Percentiles rank a stretch among this genome's conserved stretches.
phyloP scores from a whole-genome alignment of 306 rosid genomes.

The Acacia confusa region DNA sequence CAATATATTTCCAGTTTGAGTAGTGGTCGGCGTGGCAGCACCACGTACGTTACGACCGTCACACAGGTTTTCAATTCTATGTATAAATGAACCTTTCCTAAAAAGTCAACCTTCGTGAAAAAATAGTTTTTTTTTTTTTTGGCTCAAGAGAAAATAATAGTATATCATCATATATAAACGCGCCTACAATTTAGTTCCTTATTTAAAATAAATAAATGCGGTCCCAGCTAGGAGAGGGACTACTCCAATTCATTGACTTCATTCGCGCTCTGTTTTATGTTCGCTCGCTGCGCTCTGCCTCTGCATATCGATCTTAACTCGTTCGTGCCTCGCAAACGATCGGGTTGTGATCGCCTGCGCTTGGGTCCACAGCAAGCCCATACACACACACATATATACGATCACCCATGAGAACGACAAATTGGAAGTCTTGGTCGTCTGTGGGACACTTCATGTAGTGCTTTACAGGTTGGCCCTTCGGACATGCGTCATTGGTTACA shows the following conservation, averaged over 20 bases:
- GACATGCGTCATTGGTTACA: neutral
- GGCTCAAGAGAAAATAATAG: neutral
- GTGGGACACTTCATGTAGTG: constrained; percentile 15
- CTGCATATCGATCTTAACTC: neutral
- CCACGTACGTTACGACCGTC: neutral
- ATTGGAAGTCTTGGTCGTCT: constrained; percentile 1
- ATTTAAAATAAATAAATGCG: too few relatives aligned
- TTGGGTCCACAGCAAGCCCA: neutral
- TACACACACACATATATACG: too few relatives aligned
- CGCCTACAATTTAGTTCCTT: too few relatives aligned
- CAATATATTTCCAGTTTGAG: constrained; percentile 20
- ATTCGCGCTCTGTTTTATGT: neutral
- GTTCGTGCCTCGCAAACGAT: neutral
- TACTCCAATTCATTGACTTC: neutral
- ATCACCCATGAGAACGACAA: neutral
- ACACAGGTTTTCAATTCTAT: neutral
- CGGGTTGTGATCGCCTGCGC: neutral
- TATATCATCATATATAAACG: neutral
- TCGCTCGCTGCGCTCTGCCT: neutral
- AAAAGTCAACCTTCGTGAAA: constrained; percentile 17
- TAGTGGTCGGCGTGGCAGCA: constrained; percentile 32
- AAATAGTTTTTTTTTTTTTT: too few relatives aligned
- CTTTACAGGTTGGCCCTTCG: constrained; percentile 40
- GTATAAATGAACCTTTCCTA: neutral
- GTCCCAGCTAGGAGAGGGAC: neutral